These are phyloP conservation scores for Cladosporium colombiae DNA, from an alignment of 2,329 filamentous ascomycete species.

Conservation along the genomic window DNA sequence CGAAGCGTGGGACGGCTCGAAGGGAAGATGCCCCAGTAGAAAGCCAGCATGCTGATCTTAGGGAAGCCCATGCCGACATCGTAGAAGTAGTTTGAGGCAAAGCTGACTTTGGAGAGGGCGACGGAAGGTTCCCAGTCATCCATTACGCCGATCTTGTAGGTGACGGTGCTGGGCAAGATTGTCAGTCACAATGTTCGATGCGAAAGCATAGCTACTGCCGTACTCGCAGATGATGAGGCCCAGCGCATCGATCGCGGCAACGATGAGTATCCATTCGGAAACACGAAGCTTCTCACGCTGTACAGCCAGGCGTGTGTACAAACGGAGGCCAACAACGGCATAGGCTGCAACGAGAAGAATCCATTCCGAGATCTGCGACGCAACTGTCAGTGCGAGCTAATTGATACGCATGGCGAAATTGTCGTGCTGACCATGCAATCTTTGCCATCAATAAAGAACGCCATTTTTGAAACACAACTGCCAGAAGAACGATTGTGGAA, in stretches of 20 bases:
- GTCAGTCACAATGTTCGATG: not conserved
- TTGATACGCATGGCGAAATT: slow-evolving; percentile 22
- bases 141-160: slow-evolving; percentile 37
- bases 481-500: not conserved
- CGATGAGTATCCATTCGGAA: slow-evolving; percentile 36
- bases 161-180: slow-evolving; percentile 30
- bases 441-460: slow-evolving; percentile 19
- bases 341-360: slow-evolving; percentile 69
- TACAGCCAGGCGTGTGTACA: slow-evolving; percentile 39
- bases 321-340: slow-evolving; percentile 54
- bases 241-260: slow-evolving; percentile 36
- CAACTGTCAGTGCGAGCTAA: slow-evolving; percentile 37
- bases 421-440: slow-evolving; percentile 21
- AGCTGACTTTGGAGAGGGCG: slow-evolving; percentile 39
- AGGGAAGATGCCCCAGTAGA: slow-evolving; percentile 41
- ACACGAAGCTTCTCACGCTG: slow-evolving; percentile 35
- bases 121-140: slow-evolving; percentile 37
- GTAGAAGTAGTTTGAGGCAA: slow-evolving; percentile 43
- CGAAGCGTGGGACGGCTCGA: slow-evolving; percentile 32
- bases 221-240: slow-evolving; percentile 39
- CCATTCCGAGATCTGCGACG: slow-evolving; percentile 56
- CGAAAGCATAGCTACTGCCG: not conserved
- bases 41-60: slow-evolving; percentile 41
- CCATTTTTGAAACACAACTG: slow-evolving; percentile 12
- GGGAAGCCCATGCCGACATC: slow-evolving; percentile 42